Evolutionary conservation across 1,284 basidiomycete genomes (phyloP), one percentile per base, ranked within the genome.

Genomic region (Malassezia arunalokei): DNA sequence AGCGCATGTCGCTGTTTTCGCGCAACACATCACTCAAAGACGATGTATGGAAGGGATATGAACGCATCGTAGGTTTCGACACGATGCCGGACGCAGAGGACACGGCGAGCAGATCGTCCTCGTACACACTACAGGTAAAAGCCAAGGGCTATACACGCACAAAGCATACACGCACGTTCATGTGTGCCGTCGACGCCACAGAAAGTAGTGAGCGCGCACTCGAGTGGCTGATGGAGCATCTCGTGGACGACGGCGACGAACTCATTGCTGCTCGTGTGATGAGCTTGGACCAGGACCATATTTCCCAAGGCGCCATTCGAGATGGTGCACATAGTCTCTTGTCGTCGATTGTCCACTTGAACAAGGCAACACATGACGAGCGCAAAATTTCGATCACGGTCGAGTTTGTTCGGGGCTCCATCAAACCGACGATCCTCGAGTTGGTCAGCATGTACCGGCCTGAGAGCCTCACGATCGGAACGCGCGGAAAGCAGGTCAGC

Each of bases 371-470:
- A 51, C 78, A 83, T 6, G 82, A 86, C 31, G 32, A 44, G 14
- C 81, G 87, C 43, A 85, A 83, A 83, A 81, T 96, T 32, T 91
- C 86, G 0, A 81, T 96, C 57, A 85, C 94, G 44, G 82, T 96
- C 51, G 92, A 96, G 76, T 91, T 87, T 67, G 86, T 95, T 38
- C 86, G 89, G 0, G 92, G 92, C 31, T 84, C 83, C 57, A 82
- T 94, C 6, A 86, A 87, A 0, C 81, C 85, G 51, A 90, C 87
- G 8, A 83, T 96, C 37, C 62, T 75, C 24, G 59, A 64, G 37
- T 57, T 98, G 61, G 92, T 96, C 58, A 86, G 89, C 2, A 81
- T 96, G 35, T 96, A 98, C 70, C 83, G 90, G 40, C 92, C 92
- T 1, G 91, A 98, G 74, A 88, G 86, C 1, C 79, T 96, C 49